Percentiles rank a stretch among this genome's conserved stretches.
phyloP scores from a whole-genome alignment of 208 protist genomes.

The Eutreptiella sp. region DNA sequence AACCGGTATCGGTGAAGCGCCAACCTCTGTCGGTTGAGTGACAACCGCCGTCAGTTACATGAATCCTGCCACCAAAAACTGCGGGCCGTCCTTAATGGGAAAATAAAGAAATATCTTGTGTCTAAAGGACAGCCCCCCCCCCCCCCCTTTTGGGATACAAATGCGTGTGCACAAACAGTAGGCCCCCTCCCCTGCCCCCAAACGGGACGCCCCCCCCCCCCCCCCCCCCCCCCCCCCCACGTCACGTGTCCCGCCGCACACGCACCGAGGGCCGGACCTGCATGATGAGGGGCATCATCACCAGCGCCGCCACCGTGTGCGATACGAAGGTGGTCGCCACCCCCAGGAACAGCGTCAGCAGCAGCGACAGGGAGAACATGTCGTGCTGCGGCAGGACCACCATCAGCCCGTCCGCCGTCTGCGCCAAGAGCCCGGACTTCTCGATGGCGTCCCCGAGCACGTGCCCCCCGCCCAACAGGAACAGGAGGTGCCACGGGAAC shows the following conservation, averaged over 20 bases:
- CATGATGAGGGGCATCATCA: conserved; percentile 78
- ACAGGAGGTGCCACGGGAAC: conserved; percentile 83
- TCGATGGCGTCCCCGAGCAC: conserved; percentile 79
- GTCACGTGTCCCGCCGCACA: conserved; percentile 5
- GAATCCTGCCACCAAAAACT: too few relatives aligned
- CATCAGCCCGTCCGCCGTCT: conserved; percentile 60
- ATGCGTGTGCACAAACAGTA: too few relatives aligned
- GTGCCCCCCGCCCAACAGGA: conserved; percentile 81
- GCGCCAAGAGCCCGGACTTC: conserved; percentile 71
- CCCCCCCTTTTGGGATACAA: too few relatives aligned
- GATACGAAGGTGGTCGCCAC: conserved; percentile 79
- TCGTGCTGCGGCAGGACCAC: conserved; percentile 49
- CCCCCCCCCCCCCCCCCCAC: too few relatives aligned
- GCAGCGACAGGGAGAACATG: conserved; percentile 52
- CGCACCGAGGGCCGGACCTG: conserved; percentile 46
- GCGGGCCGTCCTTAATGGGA: too few relatives aligned
- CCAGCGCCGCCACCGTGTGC: conserved; percentile 84
- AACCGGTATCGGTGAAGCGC: too few relatives aligned
- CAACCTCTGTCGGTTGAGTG: too few relatives aligned
- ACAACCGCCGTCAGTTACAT: too few relatives aligned
- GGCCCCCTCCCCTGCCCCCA: too few relatives aligned
- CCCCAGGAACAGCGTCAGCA: conserved; percentile 52
- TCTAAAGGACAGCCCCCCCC: too few relatives aligned
- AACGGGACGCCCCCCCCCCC: too few relatives aligned
- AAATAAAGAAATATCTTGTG: too few relatives aligned